Base-by-base conservation (phyloP, 176 grass and related monocot genomes). In the Poa pratensis region DNA sequence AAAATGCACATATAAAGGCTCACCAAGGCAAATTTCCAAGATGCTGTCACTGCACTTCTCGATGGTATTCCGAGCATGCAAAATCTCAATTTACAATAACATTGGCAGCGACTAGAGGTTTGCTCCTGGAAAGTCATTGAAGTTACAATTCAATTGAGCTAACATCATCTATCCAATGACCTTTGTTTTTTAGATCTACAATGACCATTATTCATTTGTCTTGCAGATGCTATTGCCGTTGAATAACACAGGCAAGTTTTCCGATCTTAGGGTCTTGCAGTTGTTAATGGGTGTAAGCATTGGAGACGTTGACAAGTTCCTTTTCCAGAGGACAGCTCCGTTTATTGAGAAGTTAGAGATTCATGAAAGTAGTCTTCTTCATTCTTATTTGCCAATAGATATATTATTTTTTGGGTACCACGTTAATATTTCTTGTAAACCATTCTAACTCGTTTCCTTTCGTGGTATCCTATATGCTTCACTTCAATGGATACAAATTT, bases 241-340 rank as follows among this genome's bases (percentile, higher is more conserved):
- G 51, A 37, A 73, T 39, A 82, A 28, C 22, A 35, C 67, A 0
- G 27, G 40, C 35, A 82, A 82, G 69, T 75, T 75, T 50, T 63
- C 54, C 8, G 2, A 27, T 63, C 81, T 75, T 7, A 83, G 39
- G 26, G 26, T 48, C 81, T 22, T 83, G 4, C 53, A 61, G 10
- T 61, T 83, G 14, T 32, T n/a, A 17, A 54, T 81, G 62, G 28
- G 0, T 11, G 34, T 50, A 35, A 2, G 3, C 10, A 3, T 0
- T 9, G 12, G 15, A 39, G 19, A 23, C 7, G 0, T 15, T 6
- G 30, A 23, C 1, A 15, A 54, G 10, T 0, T 80, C 48, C 9
- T 0, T 69, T 10, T 16, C 64, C 14, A 54, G 3, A 81, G 64
- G 50, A 28, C 79, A 5, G 34, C 64, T 22, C 79, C 63, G 34